phyloP scores from a whole-genome alignment of 768 basidiomycete species.

The Leccinum fibrillosum region DNA sequence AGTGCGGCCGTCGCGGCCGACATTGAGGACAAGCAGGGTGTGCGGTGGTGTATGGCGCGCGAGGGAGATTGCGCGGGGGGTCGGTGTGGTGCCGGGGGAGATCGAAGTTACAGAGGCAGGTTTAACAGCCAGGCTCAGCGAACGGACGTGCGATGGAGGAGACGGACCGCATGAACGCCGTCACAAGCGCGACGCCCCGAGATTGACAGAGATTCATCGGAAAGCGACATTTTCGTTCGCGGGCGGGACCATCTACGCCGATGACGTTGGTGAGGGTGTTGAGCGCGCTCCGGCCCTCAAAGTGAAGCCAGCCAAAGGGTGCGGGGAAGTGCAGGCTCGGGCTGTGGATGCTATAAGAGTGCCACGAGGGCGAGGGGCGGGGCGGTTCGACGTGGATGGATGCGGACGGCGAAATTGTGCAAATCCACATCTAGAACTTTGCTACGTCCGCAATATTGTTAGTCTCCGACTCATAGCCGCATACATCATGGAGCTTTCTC shows the following conservation, averaged over 20 bases:
- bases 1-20: conserved; percentile 79
- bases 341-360: conserved; percentile 22
- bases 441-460: no score
- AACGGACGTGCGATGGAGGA: no score
- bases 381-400: conserved; percentile 33
- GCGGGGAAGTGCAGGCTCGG: conserved; percentile 58
- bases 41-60: conserved; percentile 65
- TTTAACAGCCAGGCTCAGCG: conserved; percentile 29
- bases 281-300: conserved; percentile 78
- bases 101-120: conserved; percentile 28
- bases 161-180: no score
- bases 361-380: conserved; percentile 12
- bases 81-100: conserved; percentile 44
- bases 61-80: conserved; percentile 74
- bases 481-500: no score
- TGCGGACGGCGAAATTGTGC: conserved; percentile 19
- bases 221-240: no score
- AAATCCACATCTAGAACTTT: no score
- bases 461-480: no score
- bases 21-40: conserved; percentile 74
- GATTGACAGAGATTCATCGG: no score
- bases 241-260: no score
- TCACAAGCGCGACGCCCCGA: no score
- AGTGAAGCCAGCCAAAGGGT: conserved; percentile 85
- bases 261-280: conserved; percentile 48